Base-by-base conservation (phyloP, 768 basidiomycete species). In the Clavulina sp. region DNA sequence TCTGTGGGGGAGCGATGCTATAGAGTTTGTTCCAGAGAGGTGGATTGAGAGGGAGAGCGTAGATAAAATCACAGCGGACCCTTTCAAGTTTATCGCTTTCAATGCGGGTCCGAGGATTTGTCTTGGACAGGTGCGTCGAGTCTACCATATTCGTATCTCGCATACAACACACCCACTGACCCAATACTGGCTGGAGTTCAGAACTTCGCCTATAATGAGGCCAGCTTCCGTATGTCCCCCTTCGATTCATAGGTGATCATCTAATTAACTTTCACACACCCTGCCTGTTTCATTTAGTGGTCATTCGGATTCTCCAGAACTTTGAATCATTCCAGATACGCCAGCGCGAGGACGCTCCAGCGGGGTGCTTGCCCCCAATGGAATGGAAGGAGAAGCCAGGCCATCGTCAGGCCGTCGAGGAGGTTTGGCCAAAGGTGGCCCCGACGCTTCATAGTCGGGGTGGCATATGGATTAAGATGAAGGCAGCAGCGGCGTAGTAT, bases 1-100 rank as follows among this genome's bases (percentile, higher is more conserved):
- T 5, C 56, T 63, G 1, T 68, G 65, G 64, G 66, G 66, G 5
- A 57, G 59, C 3, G 62, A 66, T 47, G 63, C 65, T 0, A 52
- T 63, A 19, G 55, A 56, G 6, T 68, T 65, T 52, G 50, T 60
- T 13, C 63, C 62, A 16, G 60, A 63, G 48, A 51, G 66, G 32
- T 68, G 65, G 65, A 28, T 62, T 31, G 54, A 50, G 23, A 4
- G 59, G 55, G 5, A 54, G 53, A 13, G 53, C 48, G 24, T 49
- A 6, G 18, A 29, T 7, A 18, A 7, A 7, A 31, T 49, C 9
- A 49, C 36, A 31, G 13, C 23, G 24, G 21, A 43, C 6, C 24
- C 23, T n/a, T 53, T 31, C 32, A 21, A 5, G 26, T 31, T 54
- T 16, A n/a, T 31, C 21, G 7, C 41, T 29, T 43, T 2, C 41